Evolutionary conservation across 2,329 filamentous ascomycete genomes (phyloP).

Genomic region (Colletotrichum sp.): DNA sequence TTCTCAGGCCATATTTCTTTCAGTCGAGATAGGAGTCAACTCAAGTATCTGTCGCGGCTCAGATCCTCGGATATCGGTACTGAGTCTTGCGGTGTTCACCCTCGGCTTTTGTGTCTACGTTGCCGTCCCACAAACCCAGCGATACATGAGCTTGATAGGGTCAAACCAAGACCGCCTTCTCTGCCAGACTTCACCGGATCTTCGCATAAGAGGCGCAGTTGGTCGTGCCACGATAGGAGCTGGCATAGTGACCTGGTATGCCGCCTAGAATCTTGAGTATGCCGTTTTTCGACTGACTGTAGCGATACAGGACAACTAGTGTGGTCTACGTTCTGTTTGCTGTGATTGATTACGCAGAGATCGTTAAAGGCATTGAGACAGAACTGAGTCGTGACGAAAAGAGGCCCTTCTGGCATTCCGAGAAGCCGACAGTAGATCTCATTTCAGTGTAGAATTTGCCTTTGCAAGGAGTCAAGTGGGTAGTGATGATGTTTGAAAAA

Average conservation of each 20-base stretch:
- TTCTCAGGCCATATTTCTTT: neutral
- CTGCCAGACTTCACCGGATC: neutral
- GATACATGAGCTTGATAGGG: neutral
- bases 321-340: neutral
- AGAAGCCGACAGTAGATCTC: neutral
- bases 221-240: neutral
- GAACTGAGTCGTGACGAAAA: neutral
- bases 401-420: neutral
- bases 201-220: neutral
- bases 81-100: neutral
- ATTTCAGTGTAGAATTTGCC: neutral
- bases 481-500: neutral
- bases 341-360: neutral
- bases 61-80: neutral
- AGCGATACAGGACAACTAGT: neutral
- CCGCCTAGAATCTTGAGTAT: neutral
- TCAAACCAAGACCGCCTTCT: neutral
- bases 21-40: neutral
- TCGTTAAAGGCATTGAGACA: neutral
- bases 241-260: neutral
- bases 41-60: neutral
- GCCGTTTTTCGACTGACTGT: neutral
- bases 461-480: neutral
- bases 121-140: neutral
- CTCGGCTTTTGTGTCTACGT: neutral